Base-by-base conservation (phyloP, 345 rosid genomes). In the Brassica juncea region DNA sequence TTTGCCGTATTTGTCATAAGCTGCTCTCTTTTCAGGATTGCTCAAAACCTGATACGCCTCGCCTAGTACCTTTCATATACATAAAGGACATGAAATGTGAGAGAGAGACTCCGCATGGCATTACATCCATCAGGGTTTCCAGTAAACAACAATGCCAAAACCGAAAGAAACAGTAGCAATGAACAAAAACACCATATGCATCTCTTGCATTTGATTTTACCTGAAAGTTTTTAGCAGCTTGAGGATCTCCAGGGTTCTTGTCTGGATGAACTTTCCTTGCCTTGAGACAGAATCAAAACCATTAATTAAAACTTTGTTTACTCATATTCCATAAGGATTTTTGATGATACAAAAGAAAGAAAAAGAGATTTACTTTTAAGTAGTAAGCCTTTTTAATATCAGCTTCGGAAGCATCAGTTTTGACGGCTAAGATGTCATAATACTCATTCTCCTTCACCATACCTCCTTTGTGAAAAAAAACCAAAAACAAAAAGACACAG, bases 341-440 rank as follows among this genome's bases (percentile, higher is more conserved):
- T 15, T 54, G 54, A 49, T 49, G 57, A 49, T 6, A 15, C 23
- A 14, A n/a, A n/a, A 49, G 7, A 54, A 6, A 60, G 12, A 4
- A 59, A 10, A 59, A 9, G 6, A 4, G 59, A 15, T 6, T 54
- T 54, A 54, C 59, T 54, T 15, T 15, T 54, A 90, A 71, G 76
- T 94, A 92, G 81, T 92, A 94, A 76, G 99, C 99, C 86, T 91
- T 94, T 87, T 92, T 94, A 77, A 92, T 94, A 74, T 94, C 95
- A 58, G 90, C 91, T 4, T 92, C 63, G 0, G 99, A 85, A 2
- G 97, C 97, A 70, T 89, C 92, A 65, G 86, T 87, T 21, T 60
- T 79, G 70, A 92, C 88, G 69, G 88, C 97, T 87, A 94, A 85
- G 61, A 85, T 68, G 42, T 91, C 94, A 68, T 94, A 94, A 66